Evolutionary conservation across 495 filamentous ascomycete genomes (phyloP), one percentile per base, ranked within the genome.

Genomic region (Lasiosphaeriaceae sp.): DNA sequence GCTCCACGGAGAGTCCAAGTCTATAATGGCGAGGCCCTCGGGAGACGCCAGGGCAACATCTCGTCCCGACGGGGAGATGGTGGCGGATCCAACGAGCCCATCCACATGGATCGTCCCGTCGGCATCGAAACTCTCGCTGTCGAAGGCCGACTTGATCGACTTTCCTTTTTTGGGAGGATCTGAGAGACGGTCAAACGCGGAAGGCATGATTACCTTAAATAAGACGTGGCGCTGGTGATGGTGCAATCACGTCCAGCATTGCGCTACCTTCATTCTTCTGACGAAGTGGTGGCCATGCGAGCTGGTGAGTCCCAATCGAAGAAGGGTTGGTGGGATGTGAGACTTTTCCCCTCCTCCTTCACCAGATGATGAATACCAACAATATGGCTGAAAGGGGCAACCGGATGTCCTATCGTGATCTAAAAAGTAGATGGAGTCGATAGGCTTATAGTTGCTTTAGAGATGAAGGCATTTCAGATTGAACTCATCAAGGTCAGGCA

Each of bases 31-130:
- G 34, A 97, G 82, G 23, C 92, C 93, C 60, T 93, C 80, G 22
- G 82, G 83, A n/a, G 93, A 96, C 49, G 90, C 93, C 56, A 97
- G 78, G 12, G 94, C 92, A 20, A 97, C 85, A 79, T 97, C 93
- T 58, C 93, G 81, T 35, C 93, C 94, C 62, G 86, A 92, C 12
- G 93, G 93, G 2, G 93, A 96, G 70, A 97, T 96, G 24, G 93
- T 80, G 22, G 80, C 80, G 19, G 79, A 83, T 24, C 80, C 80
- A 26, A 80, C 77, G 16, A 76, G 61, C 31, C 79, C 90, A 64
- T 91, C 86, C 35, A 96, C 88, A 65, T 88, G 83, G 62, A 97
- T 89, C 4, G 85, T 88, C 49, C 87, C 87, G 67, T 96, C 88
- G 60, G 86, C 82, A 56, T 89, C 90, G 57, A 96, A 97, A 4